Conservation (phyloP, 306 rosid genomes). For the Sicyos edulis region DNA sequence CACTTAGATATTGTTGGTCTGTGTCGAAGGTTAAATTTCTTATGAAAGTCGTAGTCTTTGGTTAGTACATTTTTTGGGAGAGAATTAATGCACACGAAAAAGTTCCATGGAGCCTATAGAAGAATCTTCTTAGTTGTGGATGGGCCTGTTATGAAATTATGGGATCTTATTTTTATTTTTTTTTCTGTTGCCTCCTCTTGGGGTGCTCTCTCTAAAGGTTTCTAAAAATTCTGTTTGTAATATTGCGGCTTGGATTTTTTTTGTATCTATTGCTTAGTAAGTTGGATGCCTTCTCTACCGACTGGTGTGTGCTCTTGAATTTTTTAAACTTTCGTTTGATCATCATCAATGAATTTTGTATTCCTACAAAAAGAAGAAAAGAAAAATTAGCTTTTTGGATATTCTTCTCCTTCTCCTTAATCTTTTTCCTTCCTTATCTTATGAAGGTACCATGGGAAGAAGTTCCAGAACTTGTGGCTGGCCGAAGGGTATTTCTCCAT, state of each 20-base stretch:
- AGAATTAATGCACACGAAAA: not conserved
- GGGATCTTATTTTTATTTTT: not conserved
- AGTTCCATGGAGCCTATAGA: not conserved
- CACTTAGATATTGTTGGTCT: not conserved
- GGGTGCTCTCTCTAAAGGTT: not conserved
- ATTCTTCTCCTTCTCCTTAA: constrained; percentile 5
- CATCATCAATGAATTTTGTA: not conserved
- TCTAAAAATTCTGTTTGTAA: constrained; percentile 2
- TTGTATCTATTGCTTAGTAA: not conserved
- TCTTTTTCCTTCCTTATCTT: constrained; percentile 14
- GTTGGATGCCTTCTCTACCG: not conserved
- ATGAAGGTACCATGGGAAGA: constrained; percentile 88
- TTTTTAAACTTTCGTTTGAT: not conserved
- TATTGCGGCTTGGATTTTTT: not conserved
- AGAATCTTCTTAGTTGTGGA: constrained; percentile 9
- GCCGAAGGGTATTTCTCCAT: constrained; percentile 65
- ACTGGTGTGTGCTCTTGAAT: not conserved
- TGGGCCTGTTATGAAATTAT: not conserved
- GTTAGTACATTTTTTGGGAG: not conserved
- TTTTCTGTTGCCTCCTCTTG: not conserved
- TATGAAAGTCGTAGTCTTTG: not conserved
- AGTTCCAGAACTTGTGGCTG: constrained; percentile 91
- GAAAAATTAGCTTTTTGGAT: not conserved
- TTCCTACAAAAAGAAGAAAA: not conserved
- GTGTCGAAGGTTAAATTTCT: not conserved